Conservation (phyloP, 208 protist genomes). For the Blastocrithidia nonstop region DNA sequence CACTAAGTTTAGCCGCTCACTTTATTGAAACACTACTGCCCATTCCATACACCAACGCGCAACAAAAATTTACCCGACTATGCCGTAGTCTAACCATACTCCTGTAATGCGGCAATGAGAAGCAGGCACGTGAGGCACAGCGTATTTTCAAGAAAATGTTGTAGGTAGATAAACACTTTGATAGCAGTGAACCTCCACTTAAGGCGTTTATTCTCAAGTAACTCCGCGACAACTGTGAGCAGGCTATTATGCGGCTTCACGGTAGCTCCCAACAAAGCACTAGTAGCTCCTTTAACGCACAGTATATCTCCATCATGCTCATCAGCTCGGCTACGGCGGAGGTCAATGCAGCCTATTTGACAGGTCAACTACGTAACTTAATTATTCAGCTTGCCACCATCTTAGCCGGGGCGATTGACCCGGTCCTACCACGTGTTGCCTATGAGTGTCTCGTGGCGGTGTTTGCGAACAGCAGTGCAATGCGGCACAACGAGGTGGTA, state of each 20-base stretch:
- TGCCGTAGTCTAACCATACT: slow-evolving; percentile 64
- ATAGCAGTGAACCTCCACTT: slow-evolving; percentile 33
- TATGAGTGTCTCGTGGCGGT: slow-evolving; percentile 77
- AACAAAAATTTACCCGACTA: slow-evolving; percentile 65
- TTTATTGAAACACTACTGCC: slow-evolving; percentile 71
- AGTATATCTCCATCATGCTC: slow-evolving; percentile 72
- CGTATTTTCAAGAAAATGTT: slow-evolving; percentile 65
- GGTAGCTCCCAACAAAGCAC: slow-evolving; percentile 28
- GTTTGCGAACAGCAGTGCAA: slow-evolving; percentile 42
- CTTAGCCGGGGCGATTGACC: slow-evolving; percentile 45
- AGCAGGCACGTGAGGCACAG: slow-evolving; percentile 48
- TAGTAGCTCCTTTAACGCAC: slow-evolving; percentile 33
- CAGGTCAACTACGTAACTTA: slow-evolving; percentile 28
- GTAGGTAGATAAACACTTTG: slow-evolving; percentile 25
- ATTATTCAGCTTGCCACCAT: slow-evolving; percentile 63
- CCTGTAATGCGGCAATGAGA: slow-evolving; percentile 53
- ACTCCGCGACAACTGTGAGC: slow-evolving; percentile 66
- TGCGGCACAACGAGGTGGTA: slow-evolving; percentile 68
- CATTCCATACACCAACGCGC: slow-evolving; percentile 65
- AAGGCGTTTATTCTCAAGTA: slow-evolving; percentile 77
- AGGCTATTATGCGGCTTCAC: slow-evolving; percentile 67
- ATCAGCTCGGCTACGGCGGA: slow-evolving; percentile 44
- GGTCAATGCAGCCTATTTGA: slow-evolving; percentile 63
- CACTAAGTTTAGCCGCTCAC: slow-evolving; percentile 35
- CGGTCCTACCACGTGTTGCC: slow-evolving; percentile 34